phyloP scores from a whole-genome alignment of 1,284 basidiomycete genomes.

The Sporisorium reilianum region DNA sequence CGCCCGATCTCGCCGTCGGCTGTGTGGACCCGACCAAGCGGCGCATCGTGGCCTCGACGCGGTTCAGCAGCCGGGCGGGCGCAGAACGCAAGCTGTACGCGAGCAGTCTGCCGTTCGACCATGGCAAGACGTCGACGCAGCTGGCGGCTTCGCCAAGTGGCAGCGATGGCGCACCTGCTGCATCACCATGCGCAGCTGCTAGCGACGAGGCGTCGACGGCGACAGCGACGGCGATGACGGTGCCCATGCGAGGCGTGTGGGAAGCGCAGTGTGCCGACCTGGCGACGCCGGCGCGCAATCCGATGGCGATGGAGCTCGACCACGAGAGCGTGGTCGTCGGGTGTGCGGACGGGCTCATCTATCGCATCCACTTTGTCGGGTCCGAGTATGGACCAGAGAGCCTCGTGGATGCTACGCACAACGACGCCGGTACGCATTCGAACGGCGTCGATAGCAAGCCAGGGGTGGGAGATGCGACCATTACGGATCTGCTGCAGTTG shows the following conservation, averaged over 20 bases:
- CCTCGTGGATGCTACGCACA: constrained; percentile 3
- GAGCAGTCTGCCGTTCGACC: constrained; percentile 52
- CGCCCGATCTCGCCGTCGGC: constrained; percentile 59
- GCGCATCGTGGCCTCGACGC: constrained; percentile 83
- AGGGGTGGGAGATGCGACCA: constrained; percentile 50
- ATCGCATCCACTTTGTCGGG: constrained; percentile 60
- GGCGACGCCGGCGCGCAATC: constrained; percentile 50
- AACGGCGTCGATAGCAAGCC: constrained; percentile 4
- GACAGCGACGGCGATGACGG: constrained; percentile 16
- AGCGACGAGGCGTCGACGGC: neutral
- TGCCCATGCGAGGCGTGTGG: constrained; percentile 59
- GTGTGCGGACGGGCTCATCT: constrained; percentile 59
- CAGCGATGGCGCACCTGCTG: neutral
- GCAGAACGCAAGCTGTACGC: constrained; percentile 75
- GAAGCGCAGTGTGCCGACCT: constrained; percentile 41
- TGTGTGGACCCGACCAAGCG: constrained; percentile 70
- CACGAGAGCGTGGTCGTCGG: constrained; percentile 61
- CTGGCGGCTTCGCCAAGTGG: neutral
- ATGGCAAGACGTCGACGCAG: constrained; percentile 39
- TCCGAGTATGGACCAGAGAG: constrained; percentile 38
- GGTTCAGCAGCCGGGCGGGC: constrained; percentile 82
- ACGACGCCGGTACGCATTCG: neutral
- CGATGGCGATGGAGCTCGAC: constrained; percentile 62
- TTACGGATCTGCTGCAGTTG: constrained; percentile 53
- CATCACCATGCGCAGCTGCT: constrained; percentile 7